phyloP scores from a whole-genome alignment of 495 filamentous ascomycete species.

The Penicillium diatomitis region DNA sequence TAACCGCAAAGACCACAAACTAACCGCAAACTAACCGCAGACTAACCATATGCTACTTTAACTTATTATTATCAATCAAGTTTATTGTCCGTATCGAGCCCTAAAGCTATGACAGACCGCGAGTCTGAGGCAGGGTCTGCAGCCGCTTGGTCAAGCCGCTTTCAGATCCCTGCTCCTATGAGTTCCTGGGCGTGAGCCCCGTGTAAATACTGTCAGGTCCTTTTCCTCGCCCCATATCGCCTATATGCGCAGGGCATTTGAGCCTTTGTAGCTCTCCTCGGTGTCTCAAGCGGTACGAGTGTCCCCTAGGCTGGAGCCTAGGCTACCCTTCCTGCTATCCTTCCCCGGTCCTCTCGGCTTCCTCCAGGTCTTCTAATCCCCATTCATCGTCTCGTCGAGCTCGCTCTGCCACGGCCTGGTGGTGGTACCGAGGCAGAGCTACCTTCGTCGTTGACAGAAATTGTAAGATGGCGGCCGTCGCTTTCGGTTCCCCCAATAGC shows the following conservation, averaged over 20 bases:
- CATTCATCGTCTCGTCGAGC: background rate
- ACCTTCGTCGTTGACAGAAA: background rate
- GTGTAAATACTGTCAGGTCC: background rate
- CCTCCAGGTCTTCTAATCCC: background rate
- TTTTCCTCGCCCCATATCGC: background rate
- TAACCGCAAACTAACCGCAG: background rate
- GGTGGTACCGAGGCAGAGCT: background rate
- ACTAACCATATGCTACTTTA: no score
- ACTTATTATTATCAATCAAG: background rate
- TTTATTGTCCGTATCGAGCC: background rate
- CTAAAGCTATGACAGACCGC: background rate
- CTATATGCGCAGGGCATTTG: background rate
- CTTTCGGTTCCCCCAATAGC: background rate
- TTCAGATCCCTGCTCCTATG: background rate
- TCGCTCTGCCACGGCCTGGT: background rate
- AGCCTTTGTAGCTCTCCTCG: background rate
- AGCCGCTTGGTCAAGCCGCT: background rate
- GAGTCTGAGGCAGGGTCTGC: background rate
- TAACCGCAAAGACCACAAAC: background rate
- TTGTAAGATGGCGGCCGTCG: background rate
- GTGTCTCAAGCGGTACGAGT: background rate
- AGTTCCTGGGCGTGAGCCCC: background rate
- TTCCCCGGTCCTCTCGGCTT: background rate
- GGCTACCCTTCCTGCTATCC: background rate
- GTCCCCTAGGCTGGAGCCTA: background rate